Base-by-base conservation (phyloP, 805 yeast genomes). In the Lachancea cidri region DNA sequence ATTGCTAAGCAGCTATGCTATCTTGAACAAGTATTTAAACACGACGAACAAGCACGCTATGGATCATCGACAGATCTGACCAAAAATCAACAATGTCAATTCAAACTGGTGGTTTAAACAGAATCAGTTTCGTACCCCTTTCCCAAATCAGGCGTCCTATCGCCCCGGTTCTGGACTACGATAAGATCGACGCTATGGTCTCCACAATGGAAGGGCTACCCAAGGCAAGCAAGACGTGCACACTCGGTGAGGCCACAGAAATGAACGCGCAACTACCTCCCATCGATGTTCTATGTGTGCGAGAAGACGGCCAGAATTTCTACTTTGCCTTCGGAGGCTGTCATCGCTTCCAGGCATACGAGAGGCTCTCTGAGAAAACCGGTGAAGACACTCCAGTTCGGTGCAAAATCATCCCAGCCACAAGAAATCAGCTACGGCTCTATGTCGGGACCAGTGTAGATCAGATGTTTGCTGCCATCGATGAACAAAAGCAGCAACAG, bases 251-350 rank as follows among this genome's bases (percentile, higher is more conserved):
- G 33, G 73, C 73, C 2, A 41, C 49, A 1, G 59, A 49, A 8
- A 33, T 61, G 24, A 53, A 60, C 6, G 88, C 88, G 2, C 83
- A 81, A 49, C 62, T 86, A 29, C 95, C 96, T 2, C 91, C 95
- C 1, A 72, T 87, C 13, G 96, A 86, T 60, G 87, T 86, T 0
- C 63, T 86, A 47, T 71, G 72, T 29, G 84, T 86, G 2, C 68
- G 81, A 33, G 83, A 82, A 32, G 58, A 73, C 5, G 91, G 86
- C 1, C 64, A 74, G 36, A 70, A 63, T 29, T 73, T 72, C 58
- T 86, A 81, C 55, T 86, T 84, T 62, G 94, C 89, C 1, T 86
- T 86, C 63, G 96, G 95, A 5, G 95, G 95, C 0, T 86, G 96
- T 57, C 96, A 86, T 57, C 64, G 96, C 47, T 82, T 86, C 50